Evolutionary conservation across 2,329 filamentous ascomycete genomes (phyloP).

Genomic region (Xylariaceae sp.): DNA sequence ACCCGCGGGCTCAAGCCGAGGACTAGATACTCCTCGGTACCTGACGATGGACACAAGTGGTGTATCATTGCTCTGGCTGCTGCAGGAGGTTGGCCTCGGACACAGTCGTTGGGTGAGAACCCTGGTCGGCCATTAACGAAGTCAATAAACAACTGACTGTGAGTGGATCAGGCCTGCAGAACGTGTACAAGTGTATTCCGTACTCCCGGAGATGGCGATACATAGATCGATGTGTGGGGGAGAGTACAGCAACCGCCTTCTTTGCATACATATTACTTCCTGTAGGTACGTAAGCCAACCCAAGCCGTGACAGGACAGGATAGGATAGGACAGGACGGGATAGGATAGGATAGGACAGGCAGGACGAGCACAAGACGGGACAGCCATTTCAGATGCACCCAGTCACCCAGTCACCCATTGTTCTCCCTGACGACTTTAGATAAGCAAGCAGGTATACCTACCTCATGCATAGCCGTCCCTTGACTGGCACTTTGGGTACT

Average conservation of each 20-base stretch:
- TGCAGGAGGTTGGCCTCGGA: conserved; percentile 16
- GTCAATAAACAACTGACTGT: conserved; percentile 10
- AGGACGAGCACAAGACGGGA: no score
- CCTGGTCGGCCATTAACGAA: conserved; percentile 10
- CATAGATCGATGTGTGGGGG: neutral
- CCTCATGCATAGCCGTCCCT: neutral
- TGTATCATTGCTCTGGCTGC: conserved; percentile 15
- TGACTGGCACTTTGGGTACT: neutral
- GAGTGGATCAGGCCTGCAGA: conserved; percentile 7
- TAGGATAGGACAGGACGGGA: no score
- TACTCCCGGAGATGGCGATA: neutral
- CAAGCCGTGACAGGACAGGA: no score
- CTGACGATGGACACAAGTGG: conserved; percentile 17
- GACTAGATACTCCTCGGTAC: conserved; percentile 12
- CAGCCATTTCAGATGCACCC: no score
- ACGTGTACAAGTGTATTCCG: neutral
- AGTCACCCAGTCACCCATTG: neutral
- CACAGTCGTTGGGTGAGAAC: conserved; percentile 18
- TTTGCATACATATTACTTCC: neutral
- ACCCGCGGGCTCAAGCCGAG: conserved; percentile 18
- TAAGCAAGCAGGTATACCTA: neutral
- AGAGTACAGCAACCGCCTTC: neutral
- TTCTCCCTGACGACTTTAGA: neutral
- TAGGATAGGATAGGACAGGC: no score
- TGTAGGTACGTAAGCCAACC: neutral